A percentile compares a stretch with the other conserved stretches of the same genome.
phyloP scores from a whole-genome alignment of 176 grass and related monocot genomes.

The Neostapfia colusana region DNA sequence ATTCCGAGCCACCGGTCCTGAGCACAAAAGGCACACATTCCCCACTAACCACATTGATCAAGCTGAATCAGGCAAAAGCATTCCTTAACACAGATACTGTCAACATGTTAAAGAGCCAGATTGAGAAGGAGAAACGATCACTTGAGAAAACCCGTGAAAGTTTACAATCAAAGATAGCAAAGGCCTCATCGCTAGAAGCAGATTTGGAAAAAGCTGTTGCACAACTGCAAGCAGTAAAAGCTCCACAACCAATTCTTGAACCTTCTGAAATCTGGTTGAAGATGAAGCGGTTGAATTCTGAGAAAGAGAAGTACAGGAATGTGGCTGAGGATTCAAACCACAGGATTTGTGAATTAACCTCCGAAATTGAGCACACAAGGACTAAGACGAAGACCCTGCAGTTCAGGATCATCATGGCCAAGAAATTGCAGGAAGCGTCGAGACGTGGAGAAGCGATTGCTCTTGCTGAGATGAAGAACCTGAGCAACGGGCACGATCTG shows the following conservation, averaged over 20 bases:
- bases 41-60: constrained; percentile 60
- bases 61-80: constrained; percentile 81
- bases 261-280: constrained; percentile 59
- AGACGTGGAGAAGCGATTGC: constrained; percentile 55
- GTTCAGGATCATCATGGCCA: constrained; percentile 72
- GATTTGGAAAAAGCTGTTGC: constrained; percentile 52
- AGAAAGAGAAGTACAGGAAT: constrained; percentile 60
- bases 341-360: constrained; percentile 58
- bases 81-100: constrained; percentile 72
- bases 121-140: constrained; percentile 67
- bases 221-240: constrained; percentile 47
- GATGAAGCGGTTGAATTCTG: constrained; percentile 64
- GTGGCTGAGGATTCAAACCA: constrained; percentile 47
- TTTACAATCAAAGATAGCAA: constrained; percentile 48
- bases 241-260: constrained; percentile 37
- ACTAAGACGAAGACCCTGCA: constrained; percentile 70
- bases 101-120: constrained; percentile 54
- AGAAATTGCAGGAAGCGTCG: constrained; percentile 78
- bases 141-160: constrained; percentile 73
- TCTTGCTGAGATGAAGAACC: constrained; percentile 52
- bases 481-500: constrained; percentile 22
- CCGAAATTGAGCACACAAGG: constrained; percentile 69
- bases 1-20: constrained; percentile 26
- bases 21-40: constrained; percentile 43
- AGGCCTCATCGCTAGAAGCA: constrained; percentile 53